phyloP scores from a whole-genome alignment of 352 stramenopile species.

The Phytophthora palmivora region DNA sequence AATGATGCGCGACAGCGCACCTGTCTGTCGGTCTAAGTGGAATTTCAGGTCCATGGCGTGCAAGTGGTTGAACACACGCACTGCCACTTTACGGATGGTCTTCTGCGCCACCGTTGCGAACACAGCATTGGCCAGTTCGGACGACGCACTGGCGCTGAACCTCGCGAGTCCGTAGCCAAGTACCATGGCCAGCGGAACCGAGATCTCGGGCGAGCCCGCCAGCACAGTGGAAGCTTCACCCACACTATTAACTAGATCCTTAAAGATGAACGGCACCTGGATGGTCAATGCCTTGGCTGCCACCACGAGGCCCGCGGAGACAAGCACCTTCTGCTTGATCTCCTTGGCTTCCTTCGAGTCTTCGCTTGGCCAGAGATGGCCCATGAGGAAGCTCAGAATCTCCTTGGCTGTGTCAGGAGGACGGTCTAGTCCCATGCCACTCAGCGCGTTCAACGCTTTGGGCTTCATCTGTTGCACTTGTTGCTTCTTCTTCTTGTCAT shows the following conservation, averaged over 20 bases:
- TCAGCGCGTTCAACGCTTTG: conserved; percentile 28
- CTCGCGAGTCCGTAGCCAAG: conserved; percentile 95
- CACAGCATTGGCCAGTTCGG: conserved; percentile 95
- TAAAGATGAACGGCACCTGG: conserved; percentile 98
- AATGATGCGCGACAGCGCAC: conserved; percentile 92
- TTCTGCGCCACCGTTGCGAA: conserved; percentile 97
- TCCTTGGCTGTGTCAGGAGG: conserved; percentile 54
- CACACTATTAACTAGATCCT: conserved; percentile 93
- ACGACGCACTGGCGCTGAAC: conserved; percentile 90
- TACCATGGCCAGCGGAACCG: conserved; percentile 85
- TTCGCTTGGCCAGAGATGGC: conserved; percentile 74
- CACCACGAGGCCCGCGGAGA: conserved; percentile 88
- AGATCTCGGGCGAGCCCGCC: conserved; percentile 50
- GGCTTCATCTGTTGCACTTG: conserved; percentile 2
- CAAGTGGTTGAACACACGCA: conserved; percentile 95
- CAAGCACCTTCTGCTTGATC: conserved; percentile 86
- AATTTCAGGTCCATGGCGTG: conserved; percentile 95
- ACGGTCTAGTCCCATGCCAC: conserved; percentile 31
- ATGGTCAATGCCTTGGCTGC: conserved; percentile 94
- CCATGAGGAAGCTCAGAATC: conserved; percentile 68
- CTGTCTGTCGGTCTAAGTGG: conserved; percentile 96
- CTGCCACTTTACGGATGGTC: conserved; percentile 95
- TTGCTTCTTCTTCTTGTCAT: conserved; percentile 31
- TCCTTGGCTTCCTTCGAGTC: conserved; percentile 59
- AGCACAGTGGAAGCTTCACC: conserved; percentile 39